phyloP scores from a whole-genome alignment of 2,329 filamentous ascomycete species.

The Microsporum canis region DNA sequence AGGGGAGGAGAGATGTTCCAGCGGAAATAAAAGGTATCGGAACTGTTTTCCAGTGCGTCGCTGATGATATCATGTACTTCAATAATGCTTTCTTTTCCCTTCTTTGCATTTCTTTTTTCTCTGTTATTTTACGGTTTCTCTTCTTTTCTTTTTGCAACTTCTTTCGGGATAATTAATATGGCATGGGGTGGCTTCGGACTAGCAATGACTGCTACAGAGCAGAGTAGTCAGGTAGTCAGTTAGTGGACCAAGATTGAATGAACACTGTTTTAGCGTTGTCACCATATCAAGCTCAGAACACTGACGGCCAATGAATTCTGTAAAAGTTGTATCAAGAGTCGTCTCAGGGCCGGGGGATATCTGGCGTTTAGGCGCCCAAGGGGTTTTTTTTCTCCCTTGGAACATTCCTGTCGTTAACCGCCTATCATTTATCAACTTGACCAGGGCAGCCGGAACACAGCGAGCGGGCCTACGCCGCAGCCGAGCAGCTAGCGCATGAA shows the following conservation, averaged over 20 bases:
- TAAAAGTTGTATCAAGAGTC: neutral
- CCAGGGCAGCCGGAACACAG: neutral
- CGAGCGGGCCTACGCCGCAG: conserved; percentile 1
- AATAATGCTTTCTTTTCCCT: conserved; percentile 11
- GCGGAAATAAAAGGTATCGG: neutral
- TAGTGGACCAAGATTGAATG: neutral
- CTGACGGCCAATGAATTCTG: neutral
- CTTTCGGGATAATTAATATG: neutral
- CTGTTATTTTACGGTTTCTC: conserved; percentile 5
- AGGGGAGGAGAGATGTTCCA: neutral
- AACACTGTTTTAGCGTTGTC: neutral
- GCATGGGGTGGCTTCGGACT: neutral
- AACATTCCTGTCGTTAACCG: neutral
- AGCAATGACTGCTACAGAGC: neutral
- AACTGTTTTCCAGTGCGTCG: neutral
- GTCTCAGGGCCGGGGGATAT: neutral
- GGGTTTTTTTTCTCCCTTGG: neutral
- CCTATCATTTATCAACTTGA: neutral
- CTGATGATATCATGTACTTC: neutral
- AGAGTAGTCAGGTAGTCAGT: neutral
- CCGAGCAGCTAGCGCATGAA: neutral
- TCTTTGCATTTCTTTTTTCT: conserved; percentile 12
- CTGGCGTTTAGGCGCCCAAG: neutral
- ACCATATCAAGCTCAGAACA: neutral
- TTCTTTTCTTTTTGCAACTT: conserved; percentile 5